These are phyloP conservation scores for Lachnellula subtilissima DNA, from an alignment of 2,329 filamentous ascomycete species.

Conservation along the genomic window DNA sequence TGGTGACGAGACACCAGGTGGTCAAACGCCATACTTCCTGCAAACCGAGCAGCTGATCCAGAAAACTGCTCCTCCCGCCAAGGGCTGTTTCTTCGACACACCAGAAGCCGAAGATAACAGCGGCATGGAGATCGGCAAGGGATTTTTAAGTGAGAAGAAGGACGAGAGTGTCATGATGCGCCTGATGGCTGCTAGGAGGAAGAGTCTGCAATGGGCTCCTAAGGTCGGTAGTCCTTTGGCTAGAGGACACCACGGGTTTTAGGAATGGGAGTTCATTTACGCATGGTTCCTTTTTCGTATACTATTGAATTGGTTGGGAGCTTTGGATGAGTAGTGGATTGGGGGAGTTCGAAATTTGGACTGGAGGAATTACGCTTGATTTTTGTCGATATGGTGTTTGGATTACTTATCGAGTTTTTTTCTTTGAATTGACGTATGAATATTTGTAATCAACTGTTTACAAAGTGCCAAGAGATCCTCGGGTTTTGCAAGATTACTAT, in stretches of 20 bases:
- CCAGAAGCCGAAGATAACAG: conserved; percentile 11
- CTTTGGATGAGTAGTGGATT: not conserved
- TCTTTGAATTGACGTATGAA: not conserved
- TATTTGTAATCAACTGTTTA: not conserved
- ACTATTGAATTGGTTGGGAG: not conserved
- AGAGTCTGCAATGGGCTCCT: conserved; percentile 73
- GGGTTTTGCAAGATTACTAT: no score
- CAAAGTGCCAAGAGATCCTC: no score
- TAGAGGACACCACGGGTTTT: conserved; percentile 31
- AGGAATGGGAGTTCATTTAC: not conserved
- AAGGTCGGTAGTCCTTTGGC: conserved; percentile 69
- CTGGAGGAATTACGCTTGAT: not conserved
- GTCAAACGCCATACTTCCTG: conserved; percentile 30
- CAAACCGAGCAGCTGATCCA: conserved; percentile 29
- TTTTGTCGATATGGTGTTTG: not conserved
- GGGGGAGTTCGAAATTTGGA: not conserved
- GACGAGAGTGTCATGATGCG: conserved; percentile 41
- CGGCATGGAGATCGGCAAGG: conserved; percentile 26
- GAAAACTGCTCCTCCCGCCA: conserved; percentile 28
- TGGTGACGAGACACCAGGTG: conserved; percentile 27
- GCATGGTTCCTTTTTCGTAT: not conserved
- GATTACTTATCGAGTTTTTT: not conserved
- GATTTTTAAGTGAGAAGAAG: conserved; percentile 45
- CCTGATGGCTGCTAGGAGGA: conserved; percentile 67
- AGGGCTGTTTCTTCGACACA: conserved; percentile 21